These are phyloP conservation scores for Mortierella sp. DNA, from an alignment of 371 early-diverging fungal species.

Conservation along the genomic window DNA sequence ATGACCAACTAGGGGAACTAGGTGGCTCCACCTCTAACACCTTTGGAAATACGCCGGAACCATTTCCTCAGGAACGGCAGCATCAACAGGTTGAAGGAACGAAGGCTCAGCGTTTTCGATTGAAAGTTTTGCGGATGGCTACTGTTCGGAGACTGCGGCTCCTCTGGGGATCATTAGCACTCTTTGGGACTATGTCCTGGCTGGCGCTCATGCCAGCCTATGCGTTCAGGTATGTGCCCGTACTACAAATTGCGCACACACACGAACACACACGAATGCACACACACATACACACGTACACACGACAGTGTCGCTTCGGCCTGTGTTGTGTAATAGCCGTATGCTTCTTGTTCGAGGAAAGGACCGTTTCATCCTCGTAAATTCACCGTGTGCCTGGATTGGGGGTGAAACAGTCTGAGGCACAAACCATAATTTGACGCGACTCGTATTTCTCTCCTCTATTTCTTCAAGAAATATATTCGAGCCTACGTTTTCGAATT, in stretches of 20 bases:
- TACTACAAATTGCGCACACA: not conserved
- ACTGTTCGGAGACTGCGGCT: conserved; percentile 31
- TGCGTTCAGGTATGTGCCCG: conserved; percentile 38
- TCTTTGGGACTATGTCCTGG: conserved; percentile 42
- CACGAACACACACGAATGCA: too few species aligned
- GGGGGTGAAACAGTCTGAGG: too few species aligned
- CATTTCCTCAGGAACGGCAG: not conserved
- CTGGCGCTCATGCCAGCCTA: conserved; percentile 48
- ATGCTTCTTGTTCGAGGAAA: too few species aligned
- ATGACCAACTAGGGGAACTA: conserved; percentile 4
- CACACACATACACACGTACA: too few species aligned
- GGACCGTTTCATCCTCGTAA: too few species aligned
- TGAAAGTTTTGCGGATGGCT: conserved; percentile 29
- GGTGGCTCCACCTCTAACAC: not conserved
- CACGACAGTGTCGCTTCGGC: too few species aligned
- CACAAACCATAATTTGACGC: not conserved
- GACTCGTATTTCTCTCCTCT: not conserved
- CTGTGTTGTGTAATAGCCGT: too few species aligned
- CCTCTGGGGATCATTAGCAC: conserved; percentile 37
- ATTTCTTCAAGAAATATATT: conserved; percentile 25
- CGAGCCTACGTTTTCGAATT: conserved; percentile 15
- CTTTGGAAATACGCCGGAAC: not conserved
- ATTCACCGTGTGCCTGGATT: too few species aligned
- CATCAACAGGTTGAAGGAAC: too few species aligned
- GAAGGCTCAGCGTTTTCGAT: conserved; percentile 16